Percentiles rank a stretch among this genome's conserved stretches.
Evolutionary conservation across 306 rosid species (phyloP).

Genomic region (Vigna mungo): DNA sequence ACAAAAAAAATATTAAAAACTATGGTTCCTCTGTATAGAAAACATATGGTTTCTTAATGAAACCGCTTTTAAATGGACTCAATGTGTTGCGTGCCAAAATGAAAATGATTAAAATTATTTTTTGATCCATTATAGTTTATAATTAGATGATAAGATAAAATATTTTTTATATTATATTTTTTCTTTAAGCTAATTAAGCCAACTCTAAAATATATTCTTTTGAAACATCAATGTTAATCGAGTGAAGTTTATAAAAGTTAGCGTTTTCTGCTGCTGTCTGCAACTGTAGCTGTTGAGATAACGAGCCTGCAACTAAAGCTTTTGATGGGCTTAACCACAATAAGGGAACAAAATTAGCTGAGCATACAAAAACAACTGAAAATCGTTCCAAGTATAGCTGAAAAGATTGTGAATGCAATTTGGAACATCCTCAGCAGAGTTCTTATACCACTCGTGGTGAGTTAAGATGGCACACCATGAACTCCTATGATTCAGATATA

Average conservation of each 20-base stretch:
- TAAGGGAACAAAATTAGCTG: not conserved
- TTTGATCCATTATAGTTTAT: no score
- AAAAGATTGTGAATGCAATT: slow-evolving; percentile 9
- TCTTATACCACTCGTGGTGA: not conserved
- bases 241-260: no score
- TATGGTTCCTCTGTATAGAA: not conserved
- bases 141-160: no score
- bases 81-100: not conserved
- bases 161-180: no score
- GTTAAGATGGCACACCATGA: slow-evolving; percentile 4
- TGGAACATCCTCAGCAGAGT: slow-evolving; percentile 8
- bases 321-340: not conserved
- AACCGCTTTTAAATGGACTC: not conserved
- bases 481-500: slow-evolving; percentile 29
- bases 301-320: not conserved
- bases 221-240: no score
- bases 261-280: not conserved
- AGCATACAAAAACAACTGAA: not conserved
- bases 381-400: not conserved
- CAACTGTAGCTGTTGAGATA: slow-evolving; percentile 7
- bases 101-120: not conserved
- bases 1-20: no score
- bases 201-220: no score
- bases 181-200: no score
- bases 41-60: no score